Conservation (phyloP, 2,329 filamentous ascomycete genomes). For the Biscogniauxia marginata region DNA sequence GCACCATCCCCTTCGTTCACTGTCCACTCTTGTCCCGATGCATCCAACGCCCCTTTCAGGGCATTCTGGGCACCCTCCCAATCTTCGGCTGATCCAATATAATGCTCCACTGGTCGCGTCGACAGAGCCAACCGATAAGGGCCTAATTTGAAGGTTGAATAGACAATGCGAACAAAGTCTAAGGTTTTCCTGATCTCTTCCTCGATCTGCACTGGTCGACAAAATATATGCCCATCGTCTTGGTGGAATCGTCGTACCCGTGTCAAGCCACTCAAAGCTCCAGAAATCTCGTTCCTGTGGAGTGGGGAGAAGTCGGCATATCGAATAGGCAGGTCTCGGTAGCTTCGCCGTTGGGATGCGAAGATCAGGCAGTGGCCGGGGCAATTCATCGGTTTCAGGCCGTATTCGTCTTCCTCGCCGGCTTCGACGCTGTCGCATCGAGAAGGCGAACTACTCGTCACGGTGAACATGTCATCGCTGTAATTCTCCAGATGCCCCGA, state of each 20-base stretch:
- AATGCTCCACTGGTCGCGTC: conserved; percentile 73
- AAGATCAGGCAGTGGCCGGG: conserved; percentile 92
- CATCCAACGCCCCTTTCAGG: conserved; percentile 60
- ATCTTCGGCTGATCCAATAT: conserved; percentile 71
- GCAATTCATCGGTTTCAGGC: conserved; percentile 97
- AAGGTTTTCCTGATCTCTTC: conserved; percentile 56
- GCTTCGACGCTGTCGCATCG: conserved; percentile 32
- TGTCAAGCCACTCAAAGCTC: conserved; percentile 85
- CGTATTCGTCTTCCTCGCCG: conserved; percentile 41
- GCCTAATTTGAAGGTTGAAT: conserved; percentile 65
- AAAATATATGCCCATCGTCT: conserved; percentile 97
- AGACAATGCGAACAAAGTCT: conserved; percentile 46
- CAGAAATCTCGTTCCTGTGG: conserved; percentile 93
- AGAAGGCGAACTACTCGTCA: conserved; percentile 55
- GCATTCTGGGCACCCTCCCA: conserved; percentile 67
- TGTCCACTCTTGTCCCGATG: conserved; percentile 66
- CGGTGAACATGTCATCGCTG: conserved; percentile 88
- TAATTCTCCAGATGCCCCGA: conserved; percentile 90
- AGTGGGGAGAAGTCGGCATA: conserved; percentile 95
- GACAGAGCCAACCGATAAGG: conserved; percentile 76
- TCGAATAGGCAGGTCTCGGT: conserved; percentile 85
- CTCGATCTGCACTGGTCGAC: conserved; percentile 56
- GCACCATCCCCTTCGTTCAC: conserved; percentile 81
- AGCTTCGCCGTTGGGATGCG: conserved; percentile 77
- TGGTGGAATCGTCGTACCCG: conserved; percentile 93